Evolutionary conservation across 192 early-diverging fungal species (phyloP).

Genomic region (Lobosporangium transversale): DNA sequence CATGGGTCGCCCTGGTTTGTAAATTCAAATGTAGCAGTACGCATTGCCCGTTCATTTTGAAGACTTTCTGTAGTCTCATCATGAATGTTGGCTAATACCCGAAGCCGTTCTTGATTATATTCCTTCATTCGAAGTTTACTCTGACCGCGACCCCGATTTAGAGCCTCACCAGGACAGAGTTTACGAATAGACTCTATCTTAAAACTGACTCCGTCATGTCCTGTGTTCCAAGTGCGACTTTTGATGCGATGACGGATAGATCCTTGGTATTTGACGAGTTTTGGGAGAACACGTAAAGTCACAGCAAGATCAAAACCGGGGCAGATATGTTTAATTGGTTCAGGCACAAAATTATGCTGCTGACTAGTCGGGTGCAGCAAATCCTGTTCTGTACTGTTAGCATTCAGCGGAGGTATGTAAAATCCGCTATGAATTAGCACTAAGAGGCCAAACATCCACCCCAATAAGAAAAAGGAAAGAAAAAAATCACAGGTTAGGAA

Average conservation of each 20-base stretch:
- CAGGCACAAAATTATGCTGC: constrained; percentile 35
- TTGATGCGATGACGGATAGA: constrained; percentile 64
- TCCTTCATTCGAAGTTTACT: constrained; percentile 51
- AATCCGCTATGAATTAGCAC: constrained; percentile 60
- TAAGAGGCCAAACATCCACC: no score
- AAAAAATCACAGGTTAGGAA: not conserved
- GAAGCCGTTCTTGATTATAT: constrained; percentile 39
- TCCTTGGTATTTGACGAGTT: constrained; percentile 73
- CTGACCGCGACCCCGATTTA: constrained; percentile 57
- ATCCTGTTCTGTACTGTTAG: constrained; percentile 23
- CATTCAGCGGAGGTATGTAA: constrained; percentile 32
- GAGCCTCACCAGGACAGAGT: constrained; percentile 57
- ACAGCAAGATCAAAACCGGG: constrained; percentile 75
- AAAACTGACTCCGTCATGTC: constrained; percentile 81
- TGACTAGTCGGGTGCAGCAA: constrained; percentile 11
- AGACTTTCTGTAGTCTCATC: constrained; percentile 42
- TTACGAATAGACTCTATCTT: constrained; percentile 67
- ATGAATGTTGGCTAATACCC: constrained; percentile 48
- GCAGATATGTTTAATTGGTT: constrained; percentile 35
- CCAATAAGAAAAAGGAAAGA: no score
- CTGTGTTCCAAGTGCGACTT: constrained; percentile 73
- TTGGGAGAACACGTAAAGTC: constrained; percentile 76
- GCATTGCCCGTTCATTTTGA: constrained; percentile 35
- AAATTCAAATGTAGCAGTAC: constrained; percentile 63
- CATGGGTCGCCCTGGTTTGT: constrained; percentile 67